A percentile compares a stretch with the other conserved stretches of the same genome.
These are phyloP conservation scores for Lactarius hengduanensis DNA, from an alignment of 768 basidiomycete genomes.

Conservation along the genomic window DNA sequence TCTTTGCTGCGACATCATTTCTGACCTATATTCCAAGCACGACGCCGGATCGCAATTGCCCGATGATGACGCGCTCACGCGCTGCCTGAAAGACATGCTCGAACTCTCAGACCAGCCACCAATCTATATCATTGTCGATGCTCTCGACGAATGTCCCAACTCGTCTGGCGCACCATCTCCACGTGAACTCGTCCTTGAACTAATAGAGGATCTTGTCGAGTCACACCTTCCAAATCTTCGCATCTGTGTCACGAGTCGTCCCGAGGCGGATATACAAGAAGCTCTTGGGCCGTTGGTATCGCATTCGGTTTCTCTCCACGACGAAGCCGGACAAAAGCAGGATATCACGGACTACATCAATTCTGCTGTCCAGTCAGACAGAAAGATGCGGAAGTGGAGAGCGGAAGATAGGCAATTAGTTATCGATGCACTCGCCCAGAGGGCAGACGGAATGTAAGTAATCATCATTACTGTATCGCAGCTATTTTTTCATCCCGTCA, in stretches of 20 bases:
- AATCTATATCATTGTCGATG: constrained; percentile 9
- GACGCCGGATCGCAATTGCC: not conserved
- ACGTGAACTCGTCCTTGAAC: not conserved
- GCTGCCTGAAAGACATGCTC: not conserved
- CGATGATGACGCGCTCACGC: not conserved
- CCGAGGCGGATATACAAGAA: not conserved
- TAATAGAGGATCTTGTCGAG: not conserved
- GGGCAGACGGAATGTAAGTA: constrained; percentile 5
- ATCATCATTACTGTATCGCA: not conserved
- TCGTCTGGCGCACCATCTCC: not conserved
- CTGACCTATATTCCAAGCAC: not conserved
- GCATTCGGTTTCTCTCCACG: not conserved
- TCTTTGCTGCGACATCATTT: not conserved
- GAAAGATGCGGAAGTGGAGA: not conserved
- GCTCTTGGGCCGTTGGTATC: not conserved
- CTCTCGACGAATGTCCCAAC: constrained; percentile 11
- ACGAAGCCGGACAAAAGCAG: not conserved
- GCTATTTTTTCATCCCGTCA: not conserved
- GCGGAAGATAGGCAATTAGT: not conserved
- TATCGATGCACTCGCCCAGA: not conserved
- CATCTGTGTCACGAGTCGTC: constrained; percentile 10
- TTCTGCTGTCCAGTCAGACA: not conserved
- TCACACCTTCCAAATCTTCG: not conserved
- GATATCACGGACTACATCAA: not conserved
- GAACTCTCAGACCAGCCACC: not conserved